Evolutionary conservation across 2,329 filamentous ascomycete species (phyloP), one percentile per base, ranked within the genome.

Genomic region (Alternaria alternata): DNA sequence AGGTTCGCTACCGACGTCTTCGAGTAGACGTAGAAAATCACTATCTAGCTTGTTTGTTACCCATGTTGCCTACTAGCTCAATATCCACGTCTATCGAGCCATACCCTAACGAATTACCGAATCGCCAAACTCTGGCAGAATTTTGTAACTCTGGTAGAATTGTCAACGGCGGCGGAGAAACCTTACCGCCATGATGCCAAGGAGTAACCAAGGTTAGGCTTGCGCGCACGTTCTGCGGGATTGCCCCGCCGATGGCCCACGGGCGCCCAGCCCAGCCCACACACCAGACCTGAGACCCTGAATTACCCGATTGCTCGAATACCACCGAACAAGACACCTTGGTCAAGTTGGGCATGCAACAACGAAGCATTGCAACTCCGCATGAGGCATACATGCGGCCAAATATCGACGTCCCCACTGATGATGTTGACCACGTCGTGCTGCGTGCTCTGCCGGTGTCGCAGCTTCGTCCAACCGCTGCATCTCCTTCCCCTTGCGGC

Each of bases 1-100:
- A 72, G 83, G 51, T 59, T 62, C 43, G 57, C 53, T 47, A 60
- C 57, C 0, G 57, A 60, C n/a, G 53, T 60, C 1, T 60, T 60
- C 11, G 57, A 60, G 18, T 60, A 36, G 28, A 42, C 6, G 6
- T 20, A 22, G 36, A 24, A 20, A 14, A 7, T 36, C 11, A 36
- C 11, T 12, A 16, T 36, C 32, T 0, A 16, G 16, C 1, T 36
- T 36, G 32, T 36, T 36, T 36, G 32, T 36, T 14, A 36, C 14
- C 30, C 32, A 36, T 14, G 32, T 16, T 36, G 14, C 32, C 14
- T 16, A 12, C 32, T 14, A 36, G 11, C 5, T 16, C 32, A 12
- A 7, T 16, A 36, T 36, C 1, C 32, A 14, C 32, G 32, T 3
- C 28, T 1, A 30, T 11, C 28, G 4, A 30, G 28, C 28, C 28